Evolutionary conservation across 1,139 yeast genomes (phyloP).

Genomic region (Saccharomyces hybrid): DNA sequence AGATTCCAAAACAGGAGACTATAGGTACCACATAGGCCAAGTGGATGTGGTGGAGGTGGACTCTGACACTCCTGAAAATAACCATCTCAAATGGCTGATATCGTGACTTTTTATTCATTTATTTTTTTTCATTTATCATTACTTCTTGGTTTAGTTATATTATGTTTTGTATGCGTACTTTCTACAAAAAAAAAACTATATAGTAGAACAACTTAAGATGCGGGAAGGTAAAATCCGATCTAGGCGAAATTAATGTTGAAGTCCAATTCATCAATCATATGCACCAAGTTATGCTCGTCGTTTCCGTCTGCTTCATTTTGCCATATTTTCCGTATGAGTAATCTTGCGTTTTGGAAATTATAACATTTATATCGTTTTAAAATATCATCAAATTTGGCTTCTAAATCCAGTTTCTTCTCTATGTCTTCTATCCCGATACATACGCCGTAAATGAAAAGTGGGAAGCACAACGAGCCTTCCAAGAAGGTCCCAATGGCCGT

Average conservation of each 20-base stretch:
- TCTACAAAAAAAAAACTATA: not conserved
- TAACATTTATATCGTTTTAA: slow-evolving; percentile 46
- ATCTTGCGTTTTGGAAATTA: slow-evolving; percentile 43
- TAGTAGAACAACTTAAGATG: not conserved
- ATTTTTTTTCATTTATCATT: not conserved
- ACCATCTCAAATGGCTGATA: slow-evolving; percentile 16
- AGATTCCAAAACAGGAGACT: slow-evolving; percentile 25
- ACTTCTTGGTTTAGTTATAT: no score
- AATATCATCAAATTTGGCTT: slow-evolving; percentile 44
- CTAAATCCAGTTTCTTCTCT: slow-evolving; percentile 37
- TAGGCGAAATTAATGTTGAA: slow-evolving; percentile 76
- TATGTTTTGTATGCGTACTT: not conserved
- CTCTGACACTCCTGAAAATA: slow-evolving; percentile 20
- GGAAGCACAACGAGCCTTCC: slow-evolving; percentile 51
- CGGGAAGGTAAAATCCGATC: not conserved
- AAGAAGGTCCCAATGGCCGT: not conserved
- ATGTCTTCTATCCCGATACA: slow-evolving; percentile 45
- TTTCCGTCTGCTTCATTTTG: slow-evolving; percentile 29
- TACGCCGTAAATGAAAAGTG: slow-evolving; percentile 53
- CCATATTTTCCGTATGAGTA: slow-evolving; percentile 58
- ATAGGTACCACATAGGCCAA: slow-evolving; percentile 10
- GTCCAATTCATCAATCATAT: slow-evolving; percentile 54
- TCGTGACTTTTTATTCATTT: no score
- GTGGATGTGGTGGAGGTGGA: slow-evolving; percentile 19
- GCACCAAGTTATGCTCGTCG: slow-evolving; percentile 46